phyloP scores from a whole-genome alignment of 176 grass and related monocot genomes.

The Cenchrus fungigraminus region DNA sequence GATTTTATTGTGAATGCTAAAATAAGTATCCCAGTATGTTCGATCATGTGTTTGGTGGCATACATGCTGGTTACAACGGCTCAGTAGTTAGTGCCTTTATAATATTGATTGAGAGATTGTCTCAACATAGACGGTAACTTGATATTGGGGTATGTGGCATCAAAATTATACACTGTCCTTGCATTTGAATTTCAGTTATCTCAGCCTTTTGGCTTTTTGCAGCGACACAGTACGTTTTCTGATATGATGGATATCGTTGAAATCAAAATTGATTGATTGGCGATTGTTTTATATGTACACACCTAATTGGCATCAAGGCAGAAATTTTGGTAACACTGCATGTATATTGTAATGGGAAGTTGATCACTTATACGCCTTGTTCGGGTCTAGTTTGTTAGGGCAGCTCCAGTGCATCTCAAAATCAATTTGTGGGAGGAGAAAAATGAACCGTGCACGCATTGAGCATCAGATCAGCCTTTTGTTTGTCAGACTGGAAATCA shows the following conservation, averaged over 20 bases:
- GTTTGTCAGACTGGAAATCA: too few species aligned
- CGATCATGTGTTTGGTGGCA: background rate
- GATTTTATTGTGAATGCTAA: background rate
- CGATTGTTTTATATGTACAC: background rate
- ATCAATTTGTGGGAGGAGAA: too few species aligned
- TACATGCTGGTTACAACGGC: background rate
- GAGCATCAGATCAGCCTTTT: too few species aligned
- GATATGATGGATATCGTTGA: background rate
- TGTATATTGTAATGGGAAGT: background rate
- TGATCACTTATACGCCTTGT: conserved; percentile 5
- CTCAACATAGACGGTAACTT: background rate
- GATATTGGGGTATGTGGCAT: background rate
- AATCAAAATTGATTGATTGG: conserved; percentile 13
- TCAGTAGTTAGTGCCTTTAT: background rate
- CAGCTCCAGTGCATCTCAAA: too few species aligned
- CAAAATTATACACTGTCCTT: background rate
- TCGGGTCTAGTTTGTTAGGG: background rate
- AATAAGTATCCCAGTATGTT: background rate
- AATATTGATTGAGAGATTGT: background rate
- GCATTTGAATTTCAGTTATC: background rate
- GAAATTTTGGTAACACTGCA: background rate
- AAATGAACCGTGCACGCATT: too few species aligned
- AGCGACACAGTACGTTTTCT: background rate
- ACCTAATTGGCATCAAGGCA: background rate
- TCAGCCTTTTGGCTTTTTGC: background rate